Evolutionary conservation across 352 stramenopile species (phyloP).

Genomic region (Pythium biforme): DNA sequence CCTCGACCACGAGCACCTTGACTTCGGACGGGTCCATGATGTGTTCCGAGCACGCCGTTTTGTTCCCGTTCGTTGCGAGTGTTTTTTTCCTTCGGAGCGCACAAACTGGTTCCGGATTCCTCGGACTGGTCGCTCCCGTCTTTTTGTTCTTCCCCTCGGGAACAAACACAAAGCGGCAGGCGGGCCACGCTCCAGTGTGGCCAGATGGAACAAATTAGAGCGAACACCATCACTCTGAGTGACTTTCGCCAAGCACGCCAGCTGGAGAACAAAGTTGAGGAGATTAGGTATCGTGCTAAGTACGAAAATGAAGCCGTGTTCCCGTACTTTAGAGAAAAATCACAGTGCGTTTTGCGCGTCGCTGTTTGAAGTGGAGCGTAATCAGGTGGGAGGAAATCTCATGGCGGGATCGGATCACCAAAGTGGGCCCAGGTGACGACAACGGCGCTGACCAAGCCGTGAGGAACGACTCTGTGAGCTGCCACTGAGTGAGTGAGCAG

Average conservation of each 20-base stretch:
- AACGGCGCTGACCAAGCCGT: too few relatives aligned
- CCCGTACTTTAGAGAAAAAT: not conserved
- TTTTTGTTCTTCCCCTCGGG: slow-evolving; percentile 1
- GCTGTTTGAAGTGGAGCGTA: too few relatives aligned
- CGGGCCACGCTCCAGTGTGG: not conserved
- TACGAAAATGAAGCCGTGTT: not conserved
- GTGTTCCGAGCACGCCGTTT: not conserved
- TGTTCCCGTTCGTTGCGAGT: not conserved
- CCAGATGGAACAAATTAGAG: not conserved
- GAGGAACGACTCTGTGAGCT: too few relatives aligned
- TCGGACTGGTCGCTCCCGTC: not conserved
- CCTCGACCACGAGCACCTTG: slow-evolving; percentile 86
- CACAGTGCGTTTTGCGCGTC: not conserved
- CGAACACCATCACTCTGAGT: slow-evolving; percentile 8
- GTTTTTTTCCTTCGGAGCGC: not conserved
- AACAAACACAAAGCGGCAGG: not conserved
- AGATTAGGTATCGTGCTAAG: not conserved
- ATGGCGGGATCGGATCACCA: too few relatives aligned
- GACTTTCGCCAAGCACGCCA: slow-evolving; percentile 4
- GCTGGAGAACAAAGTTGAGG: not conserved
- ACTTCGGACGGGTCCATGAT: slow-evolving; percentile 86
- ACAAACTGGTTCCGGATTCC: not conserved
- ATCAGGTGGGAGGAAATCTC: too few relatives aligned
- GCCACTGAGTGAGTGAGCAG: too few relatives aligned
- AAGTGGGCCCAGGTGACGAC: too few relatives aligned